Evolutionary conservation across 2,329 filamentous ascomycete species (phyloP).

Genomic region (Nothophaeocryptopus gaeumannii): DNA sequence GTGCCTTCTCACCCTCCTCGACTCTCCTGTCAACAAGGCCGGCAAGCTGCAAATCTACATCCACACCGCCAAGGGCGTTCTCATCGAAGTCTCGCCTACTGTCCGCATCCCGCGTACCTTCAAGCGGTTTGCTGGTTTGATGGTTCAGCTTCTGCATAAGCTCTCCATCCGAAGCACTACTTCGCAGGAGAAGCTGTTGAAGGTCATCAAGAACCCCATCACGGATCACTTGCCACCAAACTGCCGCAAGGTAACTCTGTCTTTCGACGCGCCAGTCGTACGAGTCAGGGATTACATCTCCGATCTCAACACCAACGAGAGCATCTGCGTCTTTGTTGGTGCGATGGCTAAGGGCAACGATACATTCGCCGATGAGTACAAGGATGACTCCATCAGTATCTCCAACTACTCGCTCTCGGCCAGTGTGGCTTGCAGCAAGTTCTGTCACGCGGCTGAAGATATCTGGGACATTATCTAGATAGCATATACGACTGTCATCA

Average conservation of each 20-base stretch:
- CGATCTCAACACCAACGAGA: slow-evolving; percentile 74
- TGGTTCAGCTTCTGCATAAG: slow-evolving; percentile 95
- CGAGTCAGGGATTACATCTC: slow-evolving; percentile 87
- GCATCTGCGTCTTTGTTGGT: slow-evolving; percentile 95
- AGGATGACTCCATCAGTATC: slow-evolving; percentile 96
- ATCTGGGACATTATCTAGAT: slow-evolving; percentile 85
- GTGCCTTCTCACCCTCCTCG: slow-evolving; percentile 94
- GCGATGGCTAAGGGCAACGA: slow-evolving; percentile 98
- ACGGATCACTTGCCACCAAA: slow-evolving; percentile 95
- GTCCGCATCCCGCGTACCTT: slow-evolving; percentile 97
- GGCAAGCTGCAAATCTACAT: slow-evolving; percentile 98
- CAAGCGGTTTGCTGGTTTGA: slow-evolving; percentile 96
- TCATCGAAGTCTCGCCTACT: slow-evolving; percentile 97
- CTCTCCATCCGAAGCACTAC: slow-evolving; percentile 95
- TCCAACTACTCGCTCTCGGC: slow-evolving; percentile 97
- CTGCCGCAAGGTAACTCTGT: slow-evolving; percentile 95
- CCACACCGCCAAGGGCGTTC: slow-evolving; percentile 91
- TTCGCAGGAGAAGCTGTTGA: slow-evolving; percentile 94
- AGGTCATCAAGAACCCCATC: slow-evolving; percentile 97
- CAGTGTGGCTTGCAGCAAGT: slow-evolving; percentile 98
- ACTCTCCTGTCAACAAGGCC: slow-evolving; percentile 98
- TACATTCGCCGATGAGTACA: slow-evolving; percentile 89
- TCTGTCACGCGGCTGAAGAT: slow-evolving; percentile 97
- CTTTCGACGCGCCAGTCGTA: slow-evolving; percentile 85
- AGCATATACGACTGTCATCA: not conserved